Evolutionary conservation across 345 rosid species (phyloP).

Genomic region (Eucalyptus cloeziana): DNA sequence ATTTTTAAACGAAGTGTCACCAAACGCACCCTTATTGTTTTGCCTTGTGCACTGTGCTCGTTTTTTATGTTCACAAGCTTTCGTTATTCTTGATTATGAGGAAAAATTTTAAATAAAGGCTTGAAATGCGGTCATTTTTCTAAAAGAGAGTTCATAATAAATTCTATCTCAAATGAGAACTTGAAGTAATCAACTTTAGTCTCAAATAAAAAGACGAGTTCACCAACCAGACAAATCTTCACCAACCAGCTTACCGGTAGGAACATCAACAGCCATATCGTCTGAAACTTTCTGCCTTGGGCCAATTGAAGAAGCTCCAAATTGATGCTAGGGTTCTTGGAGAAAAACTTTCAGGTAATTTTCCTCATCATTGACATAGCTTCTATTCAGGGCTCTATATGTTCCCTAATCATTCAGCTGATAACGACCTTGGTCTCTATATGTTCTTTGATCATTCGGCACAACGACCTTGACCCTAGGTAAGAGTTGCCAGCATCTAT

Average conservation of each 20-base stretch:
- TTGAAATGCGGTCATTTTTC: background rate
- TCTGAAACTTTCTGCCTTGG: background rate
- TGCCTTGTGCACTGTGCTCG: background rate
- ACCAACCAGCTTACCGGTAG: background rate
- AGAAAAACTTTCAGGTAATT: background rate
- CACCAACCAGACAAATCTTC: background rate
- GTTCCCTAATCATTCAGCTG: background rate
- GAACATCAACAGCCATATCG: background rate
- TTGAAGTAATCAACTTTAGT: accelerated
- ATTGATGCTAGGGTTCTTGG: background rate
- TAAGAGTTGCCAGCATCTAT: accelerated
- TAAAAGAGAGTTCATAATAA: background rate
- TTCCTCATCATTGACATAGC: background rate
- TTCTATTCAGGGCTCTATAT: background rate
- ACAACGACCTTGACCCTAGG: background rate
- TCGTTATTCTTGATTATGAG: background rate
- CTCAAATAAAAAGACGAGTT: background rate
- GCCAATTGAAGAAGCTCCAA: background rate
- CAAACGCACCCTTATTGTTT: too few species aligned
- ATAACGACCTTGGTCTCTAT: background rate
- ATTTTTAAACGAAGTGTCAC: too few species aligned
- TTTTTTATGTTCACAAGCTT: background rate
- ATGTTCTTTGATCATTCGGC: background rate
- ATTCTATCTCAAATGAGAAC: background rate
- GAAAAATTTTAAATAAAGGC: too few species aligned